Percentiles rank a stretch among this genome's conserved stretches.
Evolutionary conservation across 1,139 yeast species (phyloP).

Genomic region (Suhomyces panamericanus): DNA sequence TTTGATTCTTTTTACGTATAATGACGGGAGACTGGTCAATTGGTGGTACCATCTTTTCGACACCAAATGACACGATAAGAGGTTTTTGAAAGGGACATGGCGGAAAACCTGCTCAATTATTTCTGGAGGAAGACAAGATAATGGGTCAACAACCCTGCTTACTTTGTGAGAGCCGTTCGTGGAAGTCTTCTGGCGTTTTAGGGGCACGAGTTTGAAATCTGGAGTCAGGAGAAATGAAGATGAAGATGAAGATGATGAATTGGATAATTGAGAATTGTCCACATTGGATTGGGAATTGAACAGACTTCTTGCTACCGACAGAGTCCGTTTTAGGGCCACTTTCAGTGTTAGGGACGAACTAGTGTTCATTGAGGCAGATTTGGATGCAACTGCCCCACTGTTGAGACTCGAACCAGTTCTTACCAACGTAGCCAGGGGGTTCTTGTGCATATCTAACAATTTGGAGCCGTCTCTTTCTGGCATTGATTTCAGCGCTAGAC

Average conservation of each 20-base stretch:
- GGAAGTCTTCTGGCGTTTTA: constrained; percentile 3
- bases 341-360: too few species aligned
- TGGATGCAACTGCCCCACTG: too few species aligned
- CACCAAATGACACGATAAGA: constrained; percentile 34
- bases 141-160: constrained; percentile 26
- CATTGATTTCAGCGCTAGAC: too few species aligned
- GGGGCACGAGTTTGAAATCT: constrained; percentile 1
- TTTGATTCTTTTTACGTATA: constrained; percentile 25
- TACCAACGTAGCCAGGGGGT: too few species aligned
- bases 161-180: neutral
- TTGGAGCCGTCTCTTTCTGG: neutral
- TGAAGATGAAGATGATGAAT: neutral
- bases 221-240: neutral
- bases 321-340: too few species aligned
- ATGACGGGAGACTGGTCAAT: constrained; percentile 27
- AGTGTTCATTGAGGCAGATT: too few species aligned
- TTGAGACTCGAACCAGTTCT: too few species aligned
- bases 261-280: neutral
- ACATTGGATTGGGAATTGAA: too few species aligned
- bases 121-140: constrained; percentile 32
- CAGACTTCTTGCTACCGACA: too few species aligned
- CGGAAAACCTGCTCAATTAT: constrained; percentile 30
- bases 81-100: constrained; percentile 20
- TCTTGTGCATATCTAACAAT: too few species aligned
- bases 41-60: constrained; percentile 34